Percentiles rank a stretch among this genome's conserved stretches.
Evolutionary conservation across 2,329 filamentous ascomycete species (phyloP).

Genomic region (Clonostachys byssicola): DNA sequence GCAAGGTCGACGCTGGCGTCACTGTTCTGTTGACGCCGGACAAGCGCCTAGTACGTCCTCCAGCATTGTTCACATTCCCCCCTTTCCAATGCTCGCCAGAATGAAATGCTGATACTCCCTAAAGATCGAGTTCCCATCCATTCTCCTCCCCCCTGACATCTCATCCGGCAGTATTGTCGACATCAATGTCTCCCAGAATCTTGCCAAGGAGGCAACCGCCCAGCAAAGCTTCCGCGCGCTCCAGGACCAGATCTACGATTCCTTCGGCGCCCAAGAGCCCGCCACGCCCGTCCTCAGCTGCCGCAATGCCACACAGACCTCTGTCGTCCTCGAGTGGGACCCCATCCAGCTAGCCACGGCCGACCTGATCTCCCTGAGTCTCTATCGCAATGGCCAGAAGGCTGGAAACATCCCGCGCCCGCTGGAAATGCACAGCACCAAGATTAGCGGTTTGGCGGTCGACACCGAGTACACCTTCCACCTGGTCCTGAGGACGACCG

Average conservation of each 20-base stretch:
- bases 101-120: constrained; percentile 11
- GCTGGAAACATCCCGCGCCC: constrained; percentile 91
- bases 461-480: constrained; percentile 97
- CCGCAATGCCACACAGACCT: constrained; percentile 97
- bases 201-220: constrained; percentile 69
- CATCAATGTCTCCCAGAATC: constrained; percentile 90
- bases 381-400: constrained; percentile 96
- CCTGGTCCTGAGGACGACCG: constrained; percentile 83
- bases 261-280: constrained; percentile 80
- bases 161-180: constrained; percentile 96
- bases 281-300: constrained; percentile 77
- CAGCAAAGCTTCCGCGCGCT: constrained; percentile 75
- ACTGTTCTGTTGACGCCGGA: constrained; percentile 95
- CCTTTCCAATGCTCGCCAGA: neutral
- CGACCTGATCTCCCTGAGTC: constrained; percentile 79
- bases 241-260: constrained; percentile 83
- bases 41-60: constrained; percentile 76
- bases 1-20: constrained; percentile 98
- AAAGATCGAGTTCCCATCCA: constrained; percentile 97
- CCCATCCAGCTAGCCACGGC: constrained; percentile 90
- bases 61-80: neutral
- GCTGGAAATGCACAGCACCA: constrained; percentile 85
- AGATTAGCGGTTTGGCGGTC: constrained; percentile 93
- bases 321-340: constrained; percentile 96
- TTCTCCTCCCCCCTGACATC: constrained; percentile 92